phyloP scores from a whole-genome alignment of 768 basidiomycete species.

The Sutorius australiensis region DNA sequence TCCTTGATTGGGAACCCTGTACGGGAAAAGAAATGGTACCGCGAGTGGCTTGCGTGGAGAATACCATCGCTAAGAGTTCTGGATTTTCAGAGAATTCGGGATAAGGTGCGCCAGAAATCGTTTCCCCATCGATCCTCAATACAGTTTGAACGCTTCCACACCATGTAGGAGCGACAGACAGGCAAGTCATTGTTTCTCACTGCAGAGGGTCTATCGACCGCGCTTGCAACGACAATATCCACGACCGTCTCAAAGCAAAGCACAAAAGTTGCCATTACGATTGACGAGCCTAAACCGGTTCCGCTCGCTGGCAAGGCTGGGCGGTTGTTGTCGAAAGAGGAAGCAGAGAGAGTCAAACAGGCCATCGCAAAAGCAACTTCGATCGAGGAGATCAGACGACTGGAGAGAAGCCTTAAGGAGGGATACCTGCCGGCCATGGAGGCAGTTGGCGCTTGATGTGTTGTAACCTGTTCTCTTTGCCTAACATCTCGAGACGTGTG shows the following conservation, averaged over 20 bases:
- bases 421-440: conserved; percentile 81
- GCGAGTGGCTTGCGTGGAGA: conserved; percentile 92
- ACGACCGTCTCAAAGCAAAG: conserved; percentile 66
- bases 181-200: conserved; percentile 77
- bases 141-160: conserved; percentile 26
- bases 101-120: conserved; percentile 70
- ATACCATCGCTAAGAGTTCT: conserved; percentile 84
- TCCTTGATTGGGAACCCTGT: conserved; percentile 82
- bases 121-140: conserved; percentile 16
- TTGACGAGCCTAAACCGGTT: conserved; percentile 73
- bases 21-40: conserved; percentile 90
- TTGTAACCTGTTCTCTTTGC: conserved; percentile 29
- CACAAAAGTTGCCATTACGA: conserved; percentile 58
- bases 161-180: conserved; percentile 68
- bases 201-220: conserved; percentile 71
- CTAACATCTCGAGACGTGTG: conserved; percentile 15
- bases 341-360: conserved; percentile 80
- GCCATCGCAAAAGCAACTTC: conserved; percentile 90
- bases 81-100: conserved; percentile 92
- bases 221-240: conserved; percentile 75
- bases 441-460: conserved; percentile 65
- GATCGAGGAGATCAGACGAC: conserved; percentile 79
- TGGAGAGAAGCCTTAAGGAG: conserved; percentile 80
- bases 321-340: conserved; percentile 86
- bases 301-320: conserved; percentile 65